phyloP scores from a whole-genome alignment of 2,329 filamentous ascomycete genomes.

The Teratosphaeria destructans region DNA sequence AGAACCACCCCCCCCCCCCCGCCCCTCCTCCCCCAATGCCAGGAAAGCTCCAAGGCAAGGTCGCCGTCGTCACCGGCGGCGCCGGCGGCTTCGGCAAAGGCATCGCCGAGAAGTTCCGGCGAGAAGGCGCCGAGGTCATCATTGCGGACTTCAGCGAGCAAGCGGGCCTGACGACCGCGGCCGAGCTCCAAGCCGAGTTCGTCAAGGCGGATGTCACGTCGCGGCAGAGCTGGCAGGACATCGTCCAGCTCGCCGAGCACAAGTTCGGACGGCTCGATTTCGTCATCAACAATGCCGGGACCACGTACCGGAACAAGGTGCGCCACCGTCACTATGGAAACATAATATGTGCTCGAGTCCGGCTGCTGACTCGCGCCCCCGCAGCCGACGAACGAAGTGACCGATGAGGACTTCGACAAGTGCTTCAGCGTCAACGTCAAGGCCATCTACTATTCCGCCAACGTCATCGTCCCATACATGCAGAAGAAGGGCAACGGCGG shows the following conservation, averaged over 20 bases:
- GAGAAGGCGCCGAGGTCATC: slow-evolving; percentile 51
- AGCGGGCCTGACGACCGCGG: slow-evolving; percentile 43
- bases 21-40: slow-evolving; percentile 4
- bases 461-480: slow-evolving; percentile 51
- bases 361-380: not conserved
- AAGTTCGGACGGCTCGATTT: slow-evolving; percentile 46
- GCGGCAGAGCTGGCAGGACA: slow-evolving; percentile 42
- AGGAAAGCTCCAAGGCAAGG: slow-evolving; percentile 38
- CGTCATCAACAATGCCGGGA: slow-evolving; percentile 52
- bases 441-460: slow-evolving; percentile 51
- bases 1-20: too few relatives aligned
- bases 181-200: slow-evolving; percentile 34
- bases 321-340: not conserved
- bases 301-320: slow-evolving; percentile 47
- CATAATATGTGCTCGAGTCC: not conserved
- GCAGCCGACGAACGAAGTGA: slow-evolving; percentile 50
- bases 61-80: slow-evolving; percentile 49
- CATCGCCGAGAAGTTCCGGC: slow-evolving; percentile 48
- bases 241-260: slow-evolving; percentile 37
- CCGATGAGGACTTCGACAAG: slow-evolving; percentile 55
- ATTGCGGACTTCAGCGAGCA: slow-evolving; percentile 51
- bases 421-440: slow-evolving; percentile 62
- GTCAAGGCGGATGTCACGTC: slow-evolving; percentile 44
- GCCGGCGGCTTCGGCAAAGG: slow-evolving; percentile 55
- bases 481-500: slow-evolving; percentile 47